These are phyloP conservation scores for Rhizoclosmatium globosum DNA, from an alignment of 192 early-diverging fungal species.

Conservation along the genomic window DNA sequence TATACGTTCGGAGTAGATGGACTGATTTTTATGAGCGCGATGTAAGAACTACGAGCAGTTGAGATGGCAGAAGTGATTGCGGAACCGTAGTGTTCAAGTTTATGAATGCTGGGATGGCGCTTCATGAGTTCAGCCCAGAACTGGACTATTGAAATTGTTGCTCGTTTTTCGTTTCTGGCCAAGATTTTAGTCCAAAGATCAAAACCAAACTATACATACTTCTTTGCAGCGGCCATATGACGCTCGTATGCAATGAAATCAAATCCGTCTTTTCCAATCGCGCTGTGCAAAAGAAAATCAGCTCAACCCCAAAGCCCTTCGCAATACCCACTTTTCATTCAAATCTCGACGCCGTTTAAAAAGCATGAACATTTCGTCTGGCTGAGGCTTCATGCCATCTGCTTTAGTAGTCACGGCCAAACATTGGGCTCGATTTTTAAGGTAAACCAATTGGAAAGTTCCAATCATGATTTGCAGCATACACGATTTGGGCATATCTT, in stretches of 20 bases:
- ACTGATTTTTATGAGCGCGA: constrained; percentile 42
- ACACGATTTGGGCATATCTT: constrained; percentile 41
- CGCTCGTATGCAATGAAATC: constrained; percentile 54
- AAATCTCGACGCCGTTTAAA: constrained; percentile 43
- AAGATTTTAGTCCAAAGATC: not conserved
- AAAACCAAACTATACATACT: constrained; percentile 2
- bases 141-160: constrained; percentile 42
- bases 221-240: constrained; percentile 38
- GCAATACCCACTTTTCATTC: constrained; percentile 39
- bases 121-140: constrained; percentile 55
- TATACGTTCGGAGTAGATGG: constrained; percentile 45
- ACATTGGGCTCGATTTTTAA: constrained; percentile 52
- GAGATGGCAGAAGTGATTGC: constrained; percentile 44
- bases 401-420: constrained; percentile 45
- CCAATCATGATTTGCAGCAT: constrained; percentile 44
- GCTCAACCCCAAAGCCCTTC: constrained; percentile 21
- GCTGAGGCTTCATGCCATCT: constrained; percentile 29
- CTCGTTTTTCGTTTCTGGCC: constrained; percentile 17
- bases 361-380: constrained; percentile 51
- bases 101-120: constrained; percentile 35
- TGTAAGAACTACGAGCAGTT: constrained; percentile 33
- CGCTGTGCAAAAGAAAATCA: not conserved
- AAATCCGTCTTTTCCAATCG: constrained; percentile 43
- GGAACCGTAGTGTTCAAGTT: constrained; percentile 42
- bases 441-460: constrained; percentile 46